Evolutionary conservation across 495 filamentous ascomycete genomes (phyloP).

Genomic region (Terfezia boudieri): DNA sequence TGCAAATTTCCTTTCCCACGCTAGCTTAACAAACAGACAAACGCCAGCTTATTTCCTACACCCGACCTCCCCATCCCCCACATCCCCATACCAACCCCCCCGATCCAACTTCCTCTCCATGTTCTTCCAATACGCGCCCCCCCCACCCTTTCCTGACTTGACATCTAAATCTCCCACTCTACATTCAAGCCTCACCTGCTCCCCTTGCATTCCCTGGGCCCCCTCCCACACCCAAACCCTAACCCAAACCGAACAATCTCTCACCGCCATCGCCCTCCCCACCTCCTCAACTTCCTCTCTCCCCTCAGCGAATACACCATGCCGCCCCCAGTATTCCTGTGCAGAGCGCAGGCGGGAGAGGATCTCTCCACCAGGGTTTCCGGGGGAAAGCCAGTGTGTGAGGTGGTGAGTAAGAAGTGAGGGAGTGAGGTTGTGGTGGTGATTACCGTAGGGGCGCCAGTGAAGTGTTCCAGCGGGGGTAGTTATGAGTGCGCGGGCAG

Average conservation of each 20-base stretch:
- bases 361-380: too few relatives aligned
- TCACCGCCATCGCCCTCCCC: slow-evolving; percentile 37
- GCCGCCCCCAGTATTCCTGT: too few relatives aligned
- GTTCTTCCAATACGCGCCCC: slow-evolving; percentile 37
- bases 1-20: too few relatives aligned
- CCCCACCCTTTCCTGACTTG: slow-evolving; percentile 33
- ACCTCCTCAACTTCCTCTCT: slow-evolving; percentile 7
- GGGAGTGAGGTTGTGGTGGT: not conserved
- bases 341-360: too few relatives aligned
- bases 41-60: too few relatives aligned
- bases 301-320: too few relatives aligned
- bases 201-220: not conserved
- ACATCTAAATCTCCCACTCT: slow-evolving; percentile 42
- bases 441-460: too few relatives aligned
- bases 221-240: slow-evolving; percentile 20
- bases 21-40: too few relatives aligned
- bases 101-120: slow-evolving; percentile 32
- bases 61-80: slow-evolving; percentile 5
- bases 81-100: slow-evolving; percentile 39
- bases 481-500: not conserved
- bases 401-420: too few relatives aligned
- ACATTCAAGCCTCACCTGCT: slow-evolving; percentile 13
- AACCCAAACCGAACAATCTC: slow-evolving; percentile 47
- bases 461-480: too few relatives aligned
- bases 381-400: too few relatives aligned